These are phyloP conservation scores for Colletotrichum plurivorum DNA, from an alignment of 2,329 filamentous ascomycete genomes.

Conservation along the genomic window DNA sequence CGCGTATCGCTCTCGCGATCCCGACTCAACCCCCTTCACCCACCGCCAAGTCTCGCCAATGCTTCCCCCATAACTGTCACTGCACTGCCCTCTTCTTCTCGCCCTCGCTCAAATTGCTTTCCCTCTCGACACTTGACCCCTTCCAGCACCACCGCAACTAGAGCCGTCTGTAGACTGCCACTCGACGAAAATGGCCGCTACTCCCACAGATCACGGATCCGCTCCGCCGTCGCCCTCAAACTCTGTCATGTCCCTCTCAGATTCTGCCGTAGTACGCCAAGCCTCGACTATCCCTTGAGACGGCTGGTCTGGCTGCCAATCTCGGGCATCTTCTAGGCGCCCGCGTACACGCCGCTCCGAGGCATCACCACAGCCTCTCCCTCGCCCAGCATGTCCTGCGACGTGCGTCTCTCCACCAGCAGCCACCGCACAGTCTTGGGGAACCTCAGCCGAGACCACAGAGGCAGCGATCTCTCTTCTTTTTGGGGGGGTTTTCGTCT, in stretches of 20 bases:
- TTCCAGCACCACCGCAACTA: no score
- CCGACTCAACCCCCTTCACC: no score
- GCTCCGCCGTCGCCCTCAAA: background rate
- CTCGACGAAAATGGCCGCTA: no score
- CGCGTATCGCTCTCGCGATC: no score
- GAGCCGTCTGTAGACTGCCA: no score
- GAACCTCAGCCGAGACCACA: background rate
- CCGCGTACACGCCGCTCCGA: background rate
- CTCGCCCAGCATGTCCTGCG: background rate
- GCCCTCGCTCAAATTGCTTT: no score
- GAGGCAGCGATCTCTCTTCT: no score
- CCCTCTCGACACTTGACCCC: no score
- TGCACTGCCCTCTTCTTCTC: no score
- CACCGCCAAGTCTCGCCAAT: no score
- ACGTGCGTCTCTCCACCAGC: slow-evolving; percentile 33
- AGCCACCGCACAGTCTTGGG: slow-evolving; percentile 38
- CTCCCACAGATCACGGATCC: background rate
- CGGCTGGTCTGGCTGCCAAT: background rate
- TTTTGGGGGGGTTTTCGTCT: no score
- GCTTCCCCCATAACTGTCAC: no score
- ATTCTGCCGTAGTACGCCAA: background rate
- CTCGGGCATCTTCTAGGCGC: background rate
- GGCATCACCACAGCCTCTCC: background rate
- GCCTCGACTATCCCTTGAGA: slow-evolving; percentile 1
- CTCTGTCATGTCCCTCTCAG: background rate